Evolutionary conservation across 805 yeast species (phyloP).

Genomic region (Hanseniaspora nectarophila): DNA sequence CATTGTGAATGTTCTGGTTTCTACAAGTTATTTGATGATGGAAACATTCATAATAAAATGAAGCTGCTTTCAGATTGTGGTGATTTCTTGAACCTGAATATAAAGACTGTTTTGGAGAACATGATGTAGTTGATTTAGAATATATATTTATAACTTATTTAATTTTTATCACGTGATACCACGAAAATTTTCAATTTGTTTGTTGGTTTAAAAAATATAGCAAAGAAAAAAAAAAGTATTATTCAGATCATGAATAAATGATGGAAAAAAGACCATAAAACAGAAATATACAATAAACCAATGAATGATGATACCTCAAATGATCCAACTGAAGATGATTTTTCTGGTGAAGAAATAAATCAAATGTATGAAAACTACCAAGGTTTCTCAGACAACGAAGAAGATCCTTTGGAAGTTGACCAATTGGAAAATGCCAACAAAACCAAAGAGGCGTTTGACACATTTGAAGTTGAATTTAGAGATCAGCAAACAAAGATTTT

Average conservation of each 20-base stretch:
- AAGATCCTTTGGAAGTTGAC: neutral
- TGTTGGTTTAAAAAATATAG: too few relatives aligned
- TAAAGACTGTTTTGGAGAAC: neutral
- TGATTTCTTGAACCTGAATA: neutral
- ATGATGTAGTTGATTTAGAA: neutral
- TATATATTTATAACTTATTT: neutral
- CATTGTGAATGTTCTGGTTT: conserved; percentile 81
- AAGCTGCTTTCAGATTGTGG: conserved; percentile 4
- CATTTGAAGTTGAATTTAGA: neutral
- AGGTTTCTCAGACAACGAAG: neutral
- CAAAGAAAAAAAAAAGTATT: too few relatives aligned
- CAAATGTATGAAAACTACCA: neutral
- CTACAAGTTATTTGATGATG: neutral
- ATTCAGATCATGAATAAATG: neutral
- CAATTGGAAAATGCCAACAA: neutral
- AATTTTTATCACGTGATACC: too few relatives aligned
- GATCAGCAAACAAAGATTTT: neutral
- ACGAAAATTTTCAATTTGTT: too few relatives aligned
- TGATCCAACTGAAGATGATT: neutral
- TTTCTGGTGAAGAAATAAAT: neutral
- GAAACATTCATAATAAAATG: neutral
- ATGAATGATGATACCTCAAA: too few relatives aligned
- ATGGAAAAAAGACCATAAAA: neutral
- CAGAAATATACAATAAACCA: neutral
- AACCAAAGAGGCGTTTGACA: neutral